Conservation (phyloP, 192 early-diverging fungal genomes). For the Mortierella claussenii region DNA sequence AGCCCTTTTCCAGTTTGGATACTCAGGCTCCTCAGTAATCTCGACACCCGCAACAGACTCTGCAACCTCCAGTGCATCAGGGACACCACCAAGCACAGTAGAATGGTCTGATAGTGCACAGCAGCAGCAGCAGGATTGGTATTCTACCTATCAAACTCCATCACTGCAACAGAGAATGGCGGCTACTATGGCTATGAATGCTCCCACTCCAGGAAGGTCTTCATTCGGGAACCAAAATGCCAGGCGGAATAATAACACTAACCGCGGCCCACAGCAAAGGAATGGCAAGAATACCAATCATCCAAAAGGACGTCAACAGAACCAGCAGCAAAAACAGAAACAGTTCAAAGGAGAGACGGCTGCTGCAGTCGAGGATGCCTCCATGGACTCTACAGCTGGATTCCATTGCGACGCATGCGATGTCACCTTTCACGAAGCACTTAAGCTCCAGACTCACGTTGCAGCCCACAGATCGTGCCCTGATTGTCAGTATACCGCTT, state of each 20-base stretch:
- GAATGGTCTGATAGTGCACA: not conserved
- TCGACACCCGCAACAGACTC: not conserved
- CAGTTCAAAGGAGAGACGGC: slow-evolving; percentile 10
- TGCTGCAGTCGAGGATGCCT: not conserved
- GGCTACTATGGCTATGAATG: slow-evolving; percentile 18
- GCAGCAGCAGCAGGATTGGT: slow-evolving; percentile 19
- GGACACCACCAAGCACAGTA: not conserved
- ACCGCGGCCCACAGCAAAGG: slow-evolving; percentile 2
- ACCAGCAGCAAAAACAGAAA: slow-evolving; percentile 1
- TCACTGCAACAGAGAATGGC: slow-evolving; percentile 25
- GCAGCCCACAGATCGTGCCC: slow-evolving; percentile 40
- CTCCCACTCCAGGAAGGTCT: not conserved
- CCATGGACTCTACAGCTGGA: slow-evolving; percentile 1
- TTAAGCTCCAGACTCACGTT: slow-evolving; percentile 29
- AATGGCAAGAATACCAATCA: slow-evolving; percentile 8
- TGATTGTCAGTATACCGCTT: slow-evolving; percentile 35
- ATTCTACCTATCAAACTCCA: slow-evolving; percentile 26
- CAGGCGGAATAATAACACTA: slow-evolving; percentile 5
- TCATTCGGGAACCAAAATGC: not conserved
- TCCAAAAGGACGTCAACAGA: not conserved
- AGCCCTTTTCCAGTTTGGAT: slow-evolving; percentile 20
- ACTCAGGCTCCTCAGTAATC: not conserved
- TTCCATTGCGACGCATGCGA: slow-evolving; percentile 48
- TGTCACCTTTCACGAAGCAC: slow-evolving; percentile 44
- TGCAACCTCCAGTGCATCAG: not conserved